A percentile compares a stretch with the other conserved stretches of the same genome.
phyloP scores from a whole-genome alignment of 495 filamentous ascomycete genomes.

The Penicillium cinerascens region DNA sequence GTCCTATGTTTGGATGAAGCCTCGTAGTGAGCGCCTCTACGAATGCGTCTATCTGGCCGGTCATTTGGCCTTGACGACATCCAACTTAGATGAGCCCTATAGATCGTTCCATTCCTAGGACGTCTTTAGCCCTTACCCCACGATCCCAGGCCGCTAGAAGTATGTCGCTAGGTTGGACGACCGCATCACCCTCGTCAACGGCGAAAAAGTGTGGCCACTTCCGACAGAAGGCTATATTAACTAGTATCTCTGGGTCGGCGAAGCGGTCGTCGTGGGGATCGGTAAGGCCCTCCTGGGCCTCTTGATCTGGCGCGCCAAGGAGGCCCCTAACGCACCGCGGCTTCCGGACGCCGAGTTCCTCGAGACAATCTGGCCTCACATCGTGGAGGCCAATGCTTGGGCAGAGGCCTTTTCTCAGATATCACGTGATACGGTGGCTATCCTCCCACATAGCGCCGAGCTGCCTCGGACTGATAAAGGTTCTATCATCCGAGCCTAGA shows the following conservation, averaged over 20 bases:
- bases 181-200: conserved; percentile 59
- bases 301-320: conserved; percentile 45
- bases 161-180: conserved; percentile 62
- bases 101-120: conserved; percentile 57
- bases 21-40: conserved; percentile 39
- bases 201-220: conserved; percentile 66
- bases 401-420: conserved; percentile 54
- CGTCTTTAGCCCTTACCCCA: conserved; percentile 60
- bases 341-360: conserved; percentile 41
- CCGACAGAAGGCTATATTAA: conserved; percentile 57
- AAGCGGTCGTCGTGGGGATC: conserved; percentile 58
- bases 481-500: conserved; percentile 52
- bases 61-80: conserved; percentile 45
- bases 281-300: conserved; percentile 49
- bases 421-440: conserved; percentile 51
- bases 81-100: conserved; percentile 50
- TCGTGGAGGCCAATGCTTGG: conserved; percentile 47
- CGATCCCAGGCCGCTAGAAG: conserved; percentile 58
- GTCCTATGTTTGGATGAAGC: conserved; percentile 50
- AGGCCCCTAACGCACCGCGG: conserved; percentile 17
- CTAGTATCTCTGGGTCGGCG: conserved; percentile 46
- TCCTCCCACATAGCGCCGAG: conserved; percentile 36
- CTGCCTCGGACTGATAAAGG: conserved; percentile 55
- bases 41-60: conserved; percentile 53
- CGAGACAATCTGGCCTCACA: conserved; percentile 43